These are phyloP conservation scores for Ormosia emarginata DNA, from an alignment of 306 rosid species.

Conservation along the genomic window DNA sequence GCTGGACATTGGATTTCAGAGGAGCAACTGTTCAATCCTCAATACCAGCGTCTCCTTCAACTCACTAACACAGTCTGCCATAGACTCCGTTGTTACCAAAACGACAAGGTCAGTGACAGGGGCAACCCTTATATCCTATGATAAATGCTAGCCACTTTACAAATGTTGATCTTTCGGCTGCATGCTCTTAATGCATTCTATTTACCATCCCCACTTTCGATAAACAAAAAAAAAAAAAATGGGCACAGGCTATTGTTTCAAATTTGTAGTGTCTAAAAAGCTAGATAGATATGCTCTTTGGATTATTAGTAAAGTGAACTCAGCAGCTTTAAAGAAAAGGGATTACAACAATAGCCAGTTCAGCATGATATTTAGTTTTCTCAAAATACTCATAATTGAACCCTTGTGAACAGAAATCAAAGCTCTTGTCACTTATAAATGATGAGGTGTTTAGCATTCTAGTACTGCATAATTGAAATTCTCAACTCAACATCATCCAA, in stretches of 20 bases:
- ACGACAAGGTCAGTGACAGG: conserved; percentile 52
- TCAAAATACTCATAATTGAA: conserved; percentile 12
- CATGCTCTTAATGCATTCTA: not conserved
- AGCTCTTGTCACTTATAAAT: not conserved
- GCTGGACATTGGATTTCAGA: conserved; percentile 42
- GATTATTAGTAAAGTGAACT: conserved; percentile 19
- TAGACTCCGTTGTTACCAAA: conserved; percentile 44
- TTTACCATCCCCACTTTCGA: conserved; percentile 1
- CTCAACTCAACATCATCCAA: not conserved
- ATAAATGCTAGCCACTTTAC: conserved; percentile 3
- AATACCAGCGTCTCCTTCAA: conserved; percentile 37
- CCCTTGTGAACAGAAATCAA: not conserved
- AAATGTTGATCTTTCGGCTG: conserved; percentile 6
- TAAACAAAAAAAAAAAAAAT: not conserved
- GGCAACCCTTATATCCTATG: not conserved
- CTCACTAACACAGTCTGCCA: conserved; percentile 59
- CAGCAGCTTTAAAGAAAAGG: conserved; percentile 18
- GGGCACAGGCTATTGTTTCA: not conserved
- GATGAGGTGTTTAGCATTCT: conserved; percentile 12
- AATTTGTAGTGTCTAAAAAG: conserved; percentile 10
- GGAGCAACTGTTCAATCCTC: conserved; percentile 43
- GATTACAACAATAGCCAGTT: not conserved
- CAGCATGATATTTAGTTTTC: not conserved
- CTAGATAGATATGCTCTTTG: not conserved
- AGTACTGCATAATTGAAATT: not conserved